These are phyloP conservation scores for Phytophthora vignae DNA, from an alignment of 352 stramenopile genomes.

Conservation along the genomic window DNA sequence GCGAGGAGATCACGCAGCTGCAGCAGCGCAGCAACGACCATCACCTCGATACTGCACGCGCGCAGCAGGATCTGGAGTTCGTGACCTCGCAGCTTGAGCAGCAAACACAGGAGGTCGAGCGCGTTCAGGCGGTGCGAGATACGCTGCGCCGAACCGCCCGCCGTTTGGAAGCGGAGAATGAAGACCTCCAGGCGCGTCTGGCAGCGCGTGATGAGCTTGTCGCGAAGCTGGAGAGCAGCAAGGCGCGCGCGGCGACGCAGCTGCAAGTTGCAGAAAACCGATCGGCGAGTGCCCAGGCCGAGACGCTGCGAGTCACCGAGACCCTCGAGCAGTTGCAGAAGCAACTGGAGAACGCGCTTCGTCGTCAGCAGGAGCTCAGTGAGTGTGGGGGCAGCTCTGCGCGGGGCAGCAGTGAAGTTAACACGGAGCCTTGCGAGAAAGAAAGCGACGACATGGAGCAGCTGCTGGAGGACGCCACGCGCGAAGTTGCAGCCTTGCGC, in stretches of 20 bases:
- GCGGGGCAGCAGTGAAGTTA: conserved; percentile 18
- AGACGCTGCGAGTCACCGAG: conserved; percentile 34
- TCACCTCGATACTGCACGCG: conserved; percentile 16
- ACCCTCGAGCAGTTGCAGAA: conserved; percentile 35
- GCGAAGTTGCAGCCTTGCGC: conserved; percentile 39
- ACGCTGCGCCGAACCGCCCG: conserved; percentile 31
- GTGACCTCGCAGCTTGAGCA: conserved; percentile 27
- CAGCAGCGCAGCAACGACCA: conserved; percentile 34
- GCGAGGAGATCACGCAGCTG: conserved; percentile 30
- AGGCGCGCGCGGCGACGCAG: conserved; percentile 35
- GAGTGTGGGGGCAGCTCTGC: neutral
- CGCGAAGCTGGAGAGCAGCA: conserved; percentile 28
- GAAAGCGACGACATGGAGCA: conserved; percentile 32
- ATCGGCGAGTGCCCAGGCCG: conserved; percentile 31
- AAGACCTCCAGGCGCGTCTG: conserved; percentile 30
- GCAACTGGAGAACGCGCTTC: conserved; percentile 31
- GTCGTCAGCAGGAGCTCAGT: conserved; percentile 14
- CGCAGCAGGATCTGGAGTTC: conserved; percentile 31
- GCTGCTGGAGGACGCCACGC: conserved; percentile 51
- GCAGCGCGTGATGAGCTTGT: conserved; percentile 29
- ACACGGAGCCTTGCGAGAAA: conserved; percentile 12
- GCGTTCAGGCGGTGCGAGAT: conserved; percentile 30
- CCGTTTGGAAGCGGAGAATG: conserved; percentile 30
- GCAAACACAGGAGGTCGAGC: conserved; percentile 32
- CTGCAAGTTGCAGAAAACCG: conserved; percentile 49